phyloP scores from a whole-genome alignment of 2,329 filamentous ascomycete genomes.

The Xylariomycetidae sp. region DNA sequence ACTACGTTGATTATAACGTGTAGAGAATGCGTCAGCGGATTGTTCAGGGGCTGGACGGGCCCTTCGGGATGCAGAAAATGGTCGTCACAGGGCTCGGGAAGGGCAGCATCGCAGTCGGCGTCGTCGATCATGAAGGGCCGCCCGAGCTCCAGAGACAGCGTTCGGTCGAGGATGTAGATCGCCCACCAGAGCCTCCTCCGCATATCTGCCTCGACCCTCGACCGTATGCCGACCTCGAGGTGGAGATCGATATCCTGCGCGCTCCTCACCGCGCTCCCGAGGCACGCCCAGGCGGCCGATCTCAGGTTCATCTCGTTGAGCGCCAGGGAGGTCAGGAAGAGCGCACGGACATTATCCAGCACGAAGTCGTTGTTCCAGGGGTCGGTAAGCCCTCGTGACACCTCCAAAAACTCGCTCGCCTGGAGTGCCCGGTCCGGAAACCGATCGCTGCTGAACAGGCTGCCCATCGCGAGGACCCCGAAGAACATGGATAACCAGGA shows the following conservation, averaged over 20 bases:
- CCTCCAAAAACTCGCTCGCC: slow-evolving; percentile 64
- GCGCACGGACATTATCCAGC: slow-evolving; percentile 68
- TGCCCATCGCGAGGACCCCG: slow-evolving; percentile 76
- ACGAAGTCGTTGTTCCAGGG: slow-evolving; percentile 76
- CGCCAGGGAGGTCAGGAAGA: slow-evolving; percentile 72
- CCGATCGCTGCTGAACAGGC: slow-evolving; percentile 61
- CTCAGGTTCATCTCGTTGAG: slow-evolving; percentile 83
- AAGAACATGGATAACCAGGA: slow-evolving; percentile 80
- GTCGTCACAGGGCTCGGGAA: slow-evolving; percentile 79
- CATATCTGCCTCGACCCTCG: slow-evolving; percentile 77
- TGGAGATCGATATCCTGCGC: slow-evolving; percentile 83
- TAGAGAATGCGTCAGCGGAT: slow-evolving; percentile 64
- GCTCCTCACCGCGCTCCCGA: slow-evolving; percentile 72
- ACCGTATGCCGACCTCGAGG: slow-evolving; percentile 66
- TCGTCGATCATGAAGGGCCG: slow-evolving; percentile 81
- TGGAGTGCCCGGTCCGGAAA: slow-evolving; percentile 48
- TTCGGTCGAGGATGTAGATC: slow-evolving; percentile 82
- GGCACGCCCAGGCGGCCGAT: slow-evolving; percentile 80
- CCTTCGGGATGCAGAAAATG: slow-evolving; percentile 63
- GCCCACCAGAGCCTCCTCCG: slow-evolving; percentile 90
- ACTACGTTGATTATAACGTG: slow-evolving; percentile 78
- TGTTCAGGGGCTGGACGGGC: slow-evolving; percentile 46
- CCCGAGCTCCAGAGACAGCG: slow-evolving; percentile 75
- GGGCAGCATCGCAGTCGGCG: slow-evolving; percentile 76
- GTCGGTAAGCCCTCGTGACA: slow-evolving; percentile 65